These are phyloP conservation scores for Eucalyptus virginea DNA, from an alignment of 345 rosid genomes.

Conservation along the genomic window DNA sequence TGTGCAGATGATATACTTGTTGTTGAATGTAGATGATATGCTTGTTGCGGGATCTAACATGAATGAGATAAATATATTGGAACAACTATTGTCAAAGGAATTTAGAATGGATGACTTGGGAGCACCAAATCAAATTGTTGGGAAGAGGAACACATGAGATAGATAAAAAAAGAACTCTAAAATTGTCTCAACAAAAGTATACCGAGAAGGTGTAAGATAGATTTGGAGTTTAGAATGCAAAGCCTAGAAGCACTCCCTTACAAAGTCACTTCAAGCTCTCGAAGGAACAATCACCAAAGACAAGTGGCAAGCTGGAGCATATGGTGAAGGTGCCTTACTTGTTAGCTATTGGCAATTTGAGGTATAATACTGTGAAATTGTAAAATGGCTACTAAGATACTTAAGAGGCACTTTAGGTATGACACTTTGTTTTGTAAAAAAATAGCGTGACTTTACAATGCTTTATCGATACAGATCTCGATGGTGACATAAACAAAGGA, in stretches of 20 bases:
- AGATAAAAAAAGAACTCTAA: neutral
- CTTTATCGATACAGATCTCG: rapidly evolving
- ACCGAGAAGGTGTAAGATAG: rapidly evolving
- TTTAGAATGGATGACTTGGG: neutral
- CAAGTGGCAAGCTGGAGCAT: neutral
- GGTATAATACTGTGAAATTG: neutral
- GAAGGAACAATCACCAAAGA: neutral
- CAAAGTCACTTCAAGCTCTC: neutral
- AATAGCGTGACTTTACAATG: rapidly evolving
- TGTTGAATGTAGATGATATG: no score
- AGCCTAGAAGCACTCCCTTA: neutral
- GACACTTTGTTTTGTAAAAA: neutral
- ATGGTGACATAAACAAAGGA: neutral
- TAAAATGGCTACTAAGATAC: neutral
- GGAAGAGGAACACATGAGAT: neutral
- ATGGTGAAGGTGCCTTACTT: neutral
- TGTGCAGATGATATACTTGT: no score
- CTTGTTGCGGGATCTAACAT: neutral
- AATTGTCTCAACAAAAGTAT: neutral
- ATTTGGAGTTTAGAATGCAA: neutral
- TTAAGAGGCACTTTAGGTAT: neutral
- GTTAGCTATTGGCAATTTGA: neutral
- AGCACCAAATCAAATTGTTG: neutral
- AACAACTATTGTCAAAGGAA: neutral
- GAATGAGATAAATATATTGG: neutral